These are phyloP conservation scores for Tetracladium setigerum DNA, from an alignment of 495 filamentous ascomycete species.

Conservation along the genomic window DNA sequence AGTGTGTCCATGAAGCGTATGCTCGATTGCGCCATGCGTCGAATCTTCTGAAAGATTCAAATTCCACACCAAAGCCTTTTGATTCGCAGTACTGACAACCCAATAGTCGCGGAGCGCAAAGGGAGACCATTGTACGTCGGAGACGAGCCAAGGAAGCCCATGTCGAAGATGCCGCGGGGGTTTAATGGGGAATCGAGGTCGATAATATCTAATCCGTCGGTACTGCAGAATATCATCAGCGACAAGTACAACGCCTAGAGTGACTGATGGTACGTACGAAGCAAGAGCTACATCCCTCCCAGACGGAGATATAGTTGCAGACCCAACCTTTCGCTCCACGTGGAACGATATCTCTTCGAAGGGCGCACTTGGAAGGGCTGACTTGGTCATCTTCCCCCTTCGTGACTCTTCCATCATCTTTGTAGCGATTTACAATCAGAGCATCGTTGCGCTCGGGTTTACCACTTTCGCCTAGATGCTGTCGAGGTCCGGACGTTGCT, in stretches of 20 bases:
- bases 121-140: constrained; percentile 98
- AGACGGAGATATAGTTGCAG: constrained; percentile 77
- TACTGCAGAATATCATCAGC: constrained; percentile 29
- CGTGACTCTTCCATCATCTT: constrained; percentile 30
- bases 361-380: constrained; percentile 77
- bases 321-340: constrained; percentile 58
- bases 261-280: constrained; percentile 46
- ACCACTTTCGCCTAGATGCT: no score
- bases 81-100: constrained; percentile 91
- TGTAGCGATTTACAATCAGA: no score
- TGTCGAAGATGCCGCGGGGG: constrained; percentile 78
- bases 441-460: no score
- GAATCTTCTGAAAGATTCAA: constrained; percentile 65
- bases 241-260: background rate
- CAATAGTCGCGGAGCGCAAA: constrained; percentile 84
- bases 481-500: no score
- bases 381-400: constrained; percentile 44
- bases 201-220: constrained; percentile 82
- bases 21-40: constrained; percentile 68
- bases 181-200: constrained; percentile 89
- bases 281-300: constrained; percentile 89
- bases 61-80: constrained; percentile 94
- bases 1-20: constrained; percentile 82
- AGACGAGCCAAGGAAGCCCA: constrained; percentile 87
- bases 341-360: constrained; percentile 83